Evolutionary conservation across 345 rosid genomes (phyloP), one percentile per base, ranked within the genome.

Genomic region (Gynandropsis gynandra): DNA sequence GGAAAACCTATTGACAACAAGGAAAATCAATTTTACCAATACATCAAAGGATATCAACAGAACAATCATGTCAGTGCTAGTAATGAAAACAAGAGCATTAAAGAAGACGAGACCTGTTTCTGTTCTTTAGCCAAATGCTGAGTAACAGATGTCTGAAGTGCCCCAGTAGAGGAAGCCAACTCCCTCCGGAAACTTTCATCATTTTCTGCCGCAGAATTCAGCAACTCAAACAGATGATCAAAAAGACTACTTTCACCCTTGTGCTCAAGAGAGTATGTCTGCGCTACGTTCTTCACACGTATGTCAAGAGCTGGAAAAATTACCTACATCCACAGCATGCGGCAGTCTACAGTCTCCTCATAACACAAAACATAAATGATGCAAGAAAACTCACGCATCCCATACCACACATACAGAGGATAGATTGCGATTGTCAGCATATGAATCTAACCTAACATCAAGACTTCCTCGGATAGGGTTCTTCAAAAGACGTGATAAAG

Each of bases 111-210:
- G 7, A 89, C 97, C 95, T 89, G 97, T 43, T 83, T 89, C 69
- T 89, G 95, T 82, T 89, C 97, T 76, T 89, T 89, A 40, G 83
- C 80, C 90, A 89, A 78, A 68, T 89, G 97, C 78, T 89, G 95
- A 66, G 72, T 80, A 58, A 89, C 79, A 18, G 95, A 85, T 48
- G 95, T 89, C 72, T 69, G 87, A 56, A 89, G 93, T 42, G 95
- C 97, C 62, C 94, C 87, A 12, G 95, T 89, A 54, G 83, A 49
- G 47, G 89, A 81, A 41, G 97, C 97, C 65, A 89, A 67, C 70
- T 89, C 95, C 60, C 95, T 78, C 38, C 89, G 58, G 45, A 72
- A 78, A 68, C 76, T 74, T 54, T 89, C 97, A 61, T 89, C 94
- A 45, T 66, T 68, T 67, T 72, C 79, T 51, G 68, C 68, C 18